Evolutionary conservation across 208 protist species (phyloP).

Genomic region (Trypanosoma melophagium): DNA sequence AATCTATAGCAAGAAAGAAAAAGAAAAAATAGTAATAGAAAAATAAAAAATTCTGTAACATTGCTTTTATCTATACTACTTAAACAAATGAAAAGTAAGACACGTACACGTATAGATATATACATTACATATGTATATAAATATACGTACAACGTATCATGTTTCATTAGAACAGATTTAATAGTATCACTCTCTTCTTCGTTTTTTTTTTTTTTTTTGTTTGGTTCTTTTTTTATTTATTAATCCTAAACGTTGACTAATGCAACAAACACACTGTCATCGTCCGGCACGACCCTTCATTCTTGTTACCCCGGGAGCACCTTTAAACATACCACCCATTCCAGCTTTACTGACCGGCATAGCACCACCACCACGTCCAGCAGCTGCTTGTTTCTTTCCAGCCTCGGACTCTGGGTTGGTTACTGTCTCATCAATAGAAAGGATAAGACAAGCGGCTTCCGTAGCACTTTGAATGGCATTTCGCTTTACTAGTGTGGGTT

Average conservation of each 20-base stretch:
- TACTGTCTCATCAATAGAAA: constrained; percentile 99
- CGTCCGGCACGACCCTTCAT: constrained; percentile 75
- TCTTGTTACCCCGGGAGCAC: constrained; percentile 78
- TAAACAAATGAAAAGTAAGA: too few relatives aligned
- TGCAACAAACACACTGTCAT: constrained; percentile 6
- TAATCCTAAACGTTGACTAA: constrained; percentile 14
- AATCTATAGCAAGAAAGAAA: not conserved
- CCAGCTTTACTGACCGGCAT: constrained; percentile 89
- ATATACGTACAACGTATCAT: not conserved
- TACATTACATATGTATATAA: too few relatives aligned
- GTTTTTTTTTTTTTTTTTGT: constrained; percentile 2
- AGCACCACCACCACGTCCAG: constrained; percentile 51
- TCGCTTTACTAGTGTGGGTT: constrained; percentile 98
- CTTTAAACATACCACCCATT: constrained; percentile 93
- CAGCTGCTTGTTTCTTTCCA: constrained; percentile 84
- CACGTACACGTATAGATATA: too few relatives aligned
- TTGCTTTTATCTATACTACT: not conserved
- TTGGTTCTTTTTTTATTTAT: constrained; percentile 13
- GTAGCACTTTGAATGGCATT: constrained; percentile 98
- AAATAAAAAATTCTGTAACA: constrained; percentile 17
- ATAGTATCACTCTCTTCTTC: too few relatives aligned
- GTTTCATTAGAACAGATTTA: not conserved
- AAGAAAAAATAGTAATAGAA: constrained; percentile 20
- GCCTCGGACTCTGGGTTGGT: constrained; percentile 92
- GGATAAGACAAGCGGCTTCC: constrained; percentile 99